Percentiles rank a stretch among this genome's conserved stretches.
Evolutionary conservation across 495 filamentous ascomycete genomes (phyloP).

Genomic region (Bacidia gigantensis): DNA sequence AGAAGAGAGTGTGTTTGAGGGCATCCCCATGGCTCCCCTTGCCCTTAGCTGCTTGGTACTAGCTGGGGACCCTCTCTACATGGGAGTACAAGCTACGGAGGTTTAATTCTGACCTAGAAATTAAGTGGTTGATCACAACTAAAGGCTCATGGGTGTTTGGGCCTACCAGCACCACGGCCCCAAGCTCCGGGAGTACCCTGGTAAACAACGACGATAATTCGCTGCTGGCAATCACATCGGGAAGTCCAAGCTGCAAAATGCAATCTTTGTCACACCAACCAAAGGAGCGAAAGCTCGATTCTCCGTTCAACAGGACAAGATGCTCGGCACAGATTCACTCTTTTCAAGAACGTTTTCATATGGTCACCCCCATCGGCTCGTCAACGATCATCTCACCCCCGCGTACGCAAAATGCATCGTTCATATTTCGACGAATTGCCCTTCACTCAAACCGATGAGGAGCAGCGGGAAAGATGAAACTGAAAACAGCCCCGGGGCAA

Average conservation of each 20-base stretch:
- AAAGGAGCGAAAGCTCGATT: not conserved
- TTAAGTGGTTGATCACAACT: too few species aligned
- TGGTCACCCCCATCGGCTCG: not conserved
- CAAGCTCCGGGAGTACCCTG: too few species aligned
- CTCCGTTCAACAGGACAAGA: not conserved
- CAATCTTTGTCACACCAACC: slow-evolving; percentile 1
- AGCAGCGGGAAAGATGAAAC: not conserved
- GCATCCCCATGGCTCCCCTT: too few species aligned
- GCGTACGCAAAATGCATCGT: too few species aligned
- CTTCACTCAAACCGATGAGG: not conserved
- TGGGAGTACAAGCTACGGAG: not conserved
- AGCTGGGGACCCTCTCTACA: not conserved
- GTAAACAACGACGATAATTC: not conserved
- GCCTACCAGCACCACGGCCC: too few species aligned
- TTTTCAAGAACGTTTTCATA: too few species aligned
- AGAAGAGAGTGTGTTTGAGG: too few species aligned
- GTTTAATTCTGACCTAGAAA: not conserved
- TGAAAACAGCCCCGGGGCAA: not conserved
- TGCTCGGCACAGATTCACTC: too few species aligned
- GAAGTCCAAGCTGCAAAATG: not conserved
- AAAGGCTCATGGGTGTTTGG: too few species aligned
- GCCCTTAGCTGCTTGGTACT: not conserved
- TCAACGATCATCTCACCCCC: too few species aligned
- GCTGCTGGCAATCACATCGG: not conserved
- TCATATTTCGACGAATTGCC: too few species aligned